Conservation (phyloP, 495 filamentous ascomycete species). For the Chaetomium fimeti region DNA sequence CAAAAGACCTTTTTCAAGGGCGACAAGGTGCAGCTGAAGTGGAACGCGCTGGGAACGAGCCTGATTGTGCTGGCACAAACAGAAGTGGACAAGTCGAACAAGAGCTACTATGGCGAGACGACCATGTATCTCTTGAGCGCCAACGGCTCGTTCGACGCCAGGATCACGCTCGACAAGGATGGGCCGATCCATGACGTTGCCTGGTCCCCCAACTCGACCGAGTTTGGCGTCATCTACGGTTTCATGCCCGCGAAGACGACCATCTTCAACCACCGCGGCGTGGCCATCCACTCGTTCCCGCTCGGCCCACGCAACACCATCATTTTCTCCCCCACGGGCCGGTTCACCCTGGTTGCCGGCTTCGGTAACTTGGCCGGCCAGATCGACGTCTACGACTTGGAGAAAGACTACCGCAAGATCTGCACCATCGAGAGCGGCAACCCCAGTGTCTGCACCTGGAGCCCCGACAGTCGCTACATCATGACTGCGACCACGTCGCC, state of each 20-base stretch:
- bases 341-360: slow-evolving; percentile 89
- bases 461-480: slow-evolving; percentile 90
- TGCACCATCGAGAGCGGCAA: slow-evolving; percentile 94
- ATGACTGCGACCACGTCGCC: slow-evolving; percentile 96
- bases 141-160: slow-evolving; percentile 86
- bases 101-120: slow-evolving; percentile 98
- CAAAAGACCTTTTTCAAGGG: slow-evolving; percentile 99
- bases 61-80: slow-evolving; percentile 96
- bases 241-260: slow-evolving; percentile 98
- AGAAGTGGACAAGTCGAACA: slow-evolving; percentile 94
- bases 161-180: slow-evolving; percentile 92
- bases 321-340: slow-evolving; percentile 87
- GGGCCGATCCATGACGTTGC: slow-evolving; percentile 96
- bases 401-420: slow-evolving; percentile 86
- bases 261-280: slow-evolving; percentile 86
- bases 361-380: slow-evolving; percentile 97
- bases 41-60: slow-evolving; percentile 86
- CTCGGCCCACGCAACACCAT: slow-evolving; percentile 91
- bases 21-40: slow-evolving; percentile 97
- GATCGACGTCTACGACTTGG: slow-evolving; percentile 95
- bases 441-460: slow-evolving; percentile 92
- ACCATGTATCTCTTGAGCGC: slow-evolving; percentile 93
- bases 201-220: slow-evolving; percentile 96
- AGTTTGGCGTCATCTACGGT: slow-evolving; percentile 95
- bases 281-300: slow-evolving; percentile 76